phyloP scores from a whole-genome alignment of 352 stramenopile species.

The Pythium brachiatum region DNA sequence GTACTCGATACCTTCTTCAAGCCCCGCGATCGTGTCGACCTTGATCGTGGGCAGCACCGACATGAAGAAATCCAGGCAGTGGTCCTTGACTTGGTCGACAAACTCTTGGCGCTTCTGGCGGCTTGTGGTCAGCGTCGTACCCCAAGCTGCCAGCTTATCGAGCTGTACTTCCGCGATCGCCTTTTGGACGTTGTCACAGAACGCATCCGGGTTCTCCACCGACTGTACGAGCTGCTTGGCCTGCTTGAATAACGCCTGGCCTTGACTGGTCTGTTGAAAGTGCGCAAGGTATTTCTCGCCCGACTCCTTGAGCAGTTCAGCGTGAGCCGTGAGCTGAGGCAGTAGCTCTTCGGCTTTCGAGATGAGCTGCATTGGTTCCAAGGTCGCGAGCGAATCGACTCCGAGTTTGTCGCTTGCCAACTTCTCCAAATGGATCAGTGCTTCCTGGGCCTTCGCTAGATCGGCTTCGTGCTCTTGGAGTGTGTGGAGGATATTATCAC shows the following conservation, averaged over 20 bases:
- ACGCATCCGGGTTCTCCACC: constrained; percentile 68
- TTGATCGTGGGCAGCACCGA: constrained; percentile 83
- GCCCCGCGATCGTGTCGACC: constrained; percentile 73
- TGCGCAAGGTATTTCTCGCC: constrained; percentile 69
- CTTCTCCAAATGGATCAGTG: constrained; percentile 50
- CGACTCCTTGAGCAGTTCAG: constrained; percentile 51
- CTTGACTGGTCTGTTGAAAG: constrained; percentile 69
- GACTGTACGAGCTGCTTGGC: constrained; percentile 69
- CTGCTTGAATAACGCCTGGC: constrained; percentile 62
- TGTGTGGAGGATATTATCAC: constrained; percentile 41
- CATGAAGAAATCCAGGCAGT: constrained; percentile 85
- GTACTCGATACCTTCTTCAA: constrained; percentile 77
- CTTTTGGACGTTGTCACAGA: constrained; percentile 72
- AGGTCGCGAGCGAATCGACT: constrained; percentile 47
- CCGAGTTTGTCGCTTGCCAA: constrained; percentile 59
- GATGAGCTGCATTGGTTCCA: constrained; percentile 56
- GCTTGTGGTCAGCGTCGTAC: constrained; percentile 54
- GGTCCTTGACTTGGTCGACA: constrained; percentile 76
- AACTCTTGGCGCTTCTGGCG: constrained; percentile 73
- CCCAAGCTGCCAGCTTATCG: constrained; percentile 69
- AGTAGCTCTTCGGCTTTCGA: constrained; percentile 65
- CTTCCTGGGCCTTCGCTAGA: constrained; percentile 55
- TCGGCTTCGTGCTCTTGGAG: constrained; percentile 62
- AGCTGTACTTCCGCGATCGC: constrained; percentile 66
- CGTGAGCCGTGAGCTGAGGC: constrained; percentile 52